Evolutionary conservation across 257 asterid species (phyloP).

Genomic region (Gentiana macrophylla): DNA sequence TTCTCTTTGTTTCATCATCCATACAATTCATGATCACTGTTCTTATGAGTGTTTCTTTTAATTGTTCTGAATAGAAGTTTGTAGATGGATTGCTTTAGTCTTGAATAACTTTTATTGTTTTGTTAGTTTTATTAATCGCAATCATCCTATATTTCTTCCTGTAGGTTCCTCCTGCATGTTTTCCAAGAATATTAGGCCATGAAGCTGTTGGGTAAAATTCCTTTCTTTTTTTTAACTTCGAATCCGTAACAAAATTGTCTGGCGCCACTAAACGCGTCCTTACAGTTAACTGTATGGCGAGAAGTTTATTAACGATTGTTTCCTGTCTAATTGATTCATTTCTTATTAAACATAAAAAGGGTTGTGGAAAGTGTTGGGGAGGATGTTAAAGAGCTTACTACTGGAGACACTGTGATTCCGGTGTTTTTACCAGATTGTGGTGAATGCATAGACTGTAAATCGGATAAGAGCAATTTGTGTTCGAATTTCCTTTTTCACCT

Average conservation of each 20-base stretch:
- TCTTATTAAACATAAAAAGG: conserved; percentile 20
- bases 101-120: too few relatives aligned
- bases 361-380: conserved; percentile 82
- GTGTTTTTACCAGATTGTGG: conserved; percentile 61
- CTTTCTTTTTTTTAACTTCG: background rate
- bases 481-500: conserved; percentile 45
- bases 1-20: background rate
- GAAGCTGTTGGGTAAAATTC: conserved; percentile 17
- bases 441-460: conserved; percentile 66
- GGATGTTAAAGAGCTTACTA: conserved; percentile 35
- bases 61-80: too few relatives aligned
- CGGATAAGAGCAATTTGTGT: conserved; percentile 76
- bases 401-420: conserved; percentile 75
- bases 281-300: too few relatives aligned
- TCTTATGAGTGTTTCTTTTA: too few relatives aligned
- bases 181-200: conserved; percentile 16
- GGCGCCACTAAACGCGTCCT: too few relatives aligned
- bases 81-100: too few relatives aligned
- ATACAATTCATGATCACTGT: too few relatives aligned
- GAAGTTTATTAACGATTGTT: background rate
- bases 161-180: conserved; percentile 16
- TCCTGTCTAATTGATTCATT: conserved; percentile 7
- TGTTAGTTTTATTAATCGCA: too few relatives aligned
- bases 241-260: too few relatives aligned
- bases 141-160: background rate